Base-by-base conservation (phyloP, 2,329 filamentous ascomycete species). In the Immersiporthe knoxdaviesiana region DNA sequence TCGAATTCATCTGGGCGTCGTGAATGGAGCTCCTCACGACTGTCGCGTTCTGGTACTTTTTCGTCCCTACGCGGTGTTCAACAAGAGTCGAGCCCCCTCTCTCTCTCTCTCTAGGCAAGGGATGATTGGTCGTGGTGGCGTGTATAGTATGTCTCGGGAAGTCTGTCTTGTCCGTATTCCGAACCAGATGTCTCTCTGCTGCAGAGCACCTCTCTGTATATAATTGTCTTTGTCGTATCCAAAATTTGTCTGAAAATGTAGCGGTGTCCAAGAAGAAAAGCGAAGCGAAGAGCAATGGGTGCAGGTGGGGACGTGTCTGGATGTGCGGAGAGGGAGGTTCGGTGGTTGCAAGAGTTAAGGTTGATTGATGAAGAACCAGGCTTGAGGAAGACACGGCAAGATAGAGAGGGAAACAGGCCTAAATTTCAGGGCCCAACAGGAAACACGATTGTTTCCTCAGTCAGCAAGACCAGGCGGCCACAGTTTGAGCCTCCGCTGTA, bases 21-120 rank as follows among this genome's bases (percentile, higher is more conserved):
- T 44, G 61, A 44, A 70, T 67, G 68, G 69, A 70, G 63, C 70
- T n/a, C 63, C 66, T n/a, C 24, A 35, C 52, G 39, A 41, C 50
- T 30, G 24, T 65, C 66, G 60, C 47, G 54, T 60, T 39, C 59
- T 67, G 50, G 59, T 27, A 27, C 11, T 4, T 56, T 56, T 24
- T 61, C 65, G 60, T 37, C 39, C 50, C 50, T 32, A 16, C 60
- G 47, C 64, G 59, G 37, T 62, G 2, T 1, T 18, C 5, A 24
- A 24, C 58, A 14, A 11, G 52, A n/a, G 14, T 12, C 52, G 50
- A 47, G 50, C 52, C 27, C 52, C n/a, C n/a, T n/a, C n/a, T n/a
- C n/a, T n/a, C n/a, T n/a, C n/a, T n/a, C 24, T 56, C 27, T 56
- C 52, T 27, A 56, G 52, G 24, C 52, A 56, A 56, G 52, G 52